phyloP scores from a whole-genome alignment of 2,329 filamentous ascomycete genomes.

The Biscogniauxia mediterranea region DNA sequence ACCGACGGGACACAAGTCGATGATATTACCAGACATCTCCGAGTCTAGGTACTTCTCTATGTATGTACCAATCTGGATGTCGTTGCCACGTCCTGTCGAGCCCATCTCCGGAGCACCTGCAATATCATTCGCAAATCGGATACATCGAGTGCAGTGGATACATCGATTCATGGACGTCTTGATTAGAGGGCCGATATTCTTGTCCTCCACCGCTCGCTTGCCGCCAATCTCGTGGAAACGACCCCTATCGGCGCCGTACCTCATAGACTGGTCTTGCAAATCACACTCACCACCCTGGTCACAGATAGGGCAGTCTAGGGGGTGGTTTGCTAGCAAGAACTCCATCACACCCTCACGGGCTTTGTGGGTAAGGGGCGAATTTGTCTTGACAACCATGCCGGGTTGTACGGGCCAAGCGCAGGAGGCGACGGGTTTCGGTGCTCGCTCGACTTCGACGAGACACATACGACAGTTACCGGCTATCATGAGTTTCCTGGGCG shows the following conservation, averaged over 20 bases:
- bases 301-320: conserved; percentile 94
- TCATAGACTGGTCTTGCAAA: conserved; percentile 98
- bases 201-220: conserved; percentile 98
- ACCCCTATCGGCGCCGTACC: conserved; percentile 92
- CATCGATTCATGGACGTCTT: conserved; percentile 99
- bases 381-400: conserved; percentile 98
- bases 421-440: conserved; percentile 95
- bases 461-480: conserved; percentile 99
- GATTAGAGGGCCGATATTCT: conserved; percentile 96
- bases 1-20: conserved; percentile 96
- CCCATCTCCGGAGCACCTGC: conserved; percentile 94
- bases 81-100: conserved; percentile 91
- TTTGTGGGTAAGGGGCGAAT: conserved; percentile 94
- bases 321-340: conserved; percentile 94
- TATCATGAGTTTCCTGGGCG: conserved; percentile 87
- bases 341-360: conserved; percentile 99
- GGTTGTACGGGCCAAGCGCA: conserved; percentile 99
- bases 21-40: conserved; percentile 94
- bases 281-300: conserved; percentile 99
- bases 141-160: conserved; percentile 97
- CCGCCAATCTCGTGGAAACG: conserved; percentile 94
- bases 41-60: conserved; percentile 91
- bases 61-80: conserved; percentile 97
- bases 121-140: conserved; percentile 96
- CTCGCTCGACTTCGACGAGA: conserved; percentile 93